Conservation (phyloP, 306 rosid genomes). For the Cucumis hystrix region DNA sequence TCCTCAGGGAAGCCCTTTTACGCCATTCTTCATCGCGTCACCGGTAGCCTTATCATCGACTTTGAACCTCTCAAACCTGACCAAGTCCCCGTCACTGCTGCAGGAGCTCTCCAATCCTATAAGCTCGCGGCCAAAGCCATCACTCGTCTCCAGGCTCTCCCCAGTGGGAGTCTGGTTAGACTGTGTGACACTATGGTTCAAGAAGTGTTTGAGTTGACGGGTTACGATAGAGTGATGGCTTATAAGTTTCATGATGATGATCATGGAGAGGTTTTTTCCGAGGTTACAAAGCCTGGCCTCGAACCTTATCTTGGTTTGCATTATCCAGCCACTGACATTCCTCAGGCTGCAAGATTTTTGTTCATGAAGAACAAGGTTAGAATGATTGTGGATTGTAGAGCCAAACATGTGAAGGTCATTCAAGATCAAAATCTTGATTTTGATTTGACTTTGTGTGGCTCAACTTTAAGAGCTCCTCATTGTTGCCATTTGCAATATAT, state of each 20-base stretch:
- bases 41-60: slow-evolving; percentile 70
- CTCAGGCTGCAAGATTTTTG: background rate
- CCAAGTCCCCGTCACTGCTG: slow-evolving; percentile 87
- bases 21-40: slow-evolving; percentile 69
- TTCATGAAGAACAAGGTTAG: background rate
- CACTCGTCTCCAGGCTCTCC: slow-evolving; percentile 14
- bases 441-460: slow-evolving; percentile 40
- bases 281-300: background rate
- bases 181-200: background rate
- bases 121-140: slow-evolving; percentile 94
- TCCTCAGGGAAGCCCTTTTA: slow-evolving; percentile 92
- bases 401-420: background rate
- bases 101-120: slow-evolving; percentile 84
- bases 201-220: background rate
- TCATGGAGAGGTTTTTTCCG: background rate
- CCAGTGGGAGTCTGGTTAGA: background rate
- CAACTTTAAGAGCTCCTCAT: slow-evolving; percentile 67
- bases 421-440: slow-evolving; percentile 20
- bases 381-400: background rate
- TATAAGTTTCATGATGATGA: background rate
- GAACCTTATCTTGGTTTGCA: background rate
- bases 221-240: background rate
- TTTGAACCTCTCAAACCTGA: slow-evolving; percentile 87
- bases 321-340: slow-evolving; percentile 1
- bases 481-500: slow-evolving; percentile 54